Conservation (phyloP, 1,139 yeast genomes). For the Yamadazyma pseudoaaseri region DNA sequence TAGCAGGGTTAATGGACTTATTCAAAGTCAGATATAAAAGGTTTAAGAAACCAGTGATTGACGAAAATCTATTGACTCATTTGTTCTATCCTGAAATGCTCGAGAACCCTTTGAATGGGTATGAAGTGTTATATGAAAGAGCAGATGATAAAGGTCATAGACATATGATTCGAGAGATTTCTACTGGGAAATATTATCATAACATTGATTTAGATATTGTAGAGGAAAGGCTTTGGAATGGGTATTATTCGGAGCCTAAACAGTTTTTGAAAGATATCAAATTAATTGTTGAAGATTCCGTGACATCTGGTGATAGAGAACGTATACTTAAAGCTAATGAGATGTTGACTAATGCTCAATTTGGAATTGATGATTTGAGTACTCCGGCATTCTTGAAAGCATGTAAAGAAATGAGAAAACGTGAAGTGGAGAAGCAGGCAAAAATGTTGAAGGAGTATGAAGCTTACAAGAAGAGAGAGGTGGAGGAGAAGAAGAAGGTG, state of each 20-base stretch:
- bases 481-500: constrained; percentile 18
- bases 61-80: constrained; percentile 69
- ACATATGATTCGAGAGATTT: constrained; percentile 75
- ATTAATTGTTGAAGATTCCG: constrained; percentile 78
- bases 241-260: constrained; percentile 88
- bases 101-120: constrained; percentile 36
- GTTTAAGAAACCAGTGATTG: constrained; percentile 87
- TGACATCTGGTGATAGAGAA: constrained; percentile 77
- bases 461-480: constrained; percentile 7
- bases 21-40: constrained; percentile 84
- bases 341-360: constrained; percentile 95
- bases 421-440: constrained; percentile 62
- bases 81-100: constrained; percentile 63
- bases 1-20: constrained; percentile 86
- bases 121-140: constrained; percentile 52
- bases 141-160: constrained; percentile 48
- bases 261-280: constrained; percentile 85
- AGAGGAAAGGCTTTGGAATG: constrained; percentile 96
- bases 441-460: constrained; percentile 42
- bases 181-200: constrained; percentile 69
- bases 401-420: constrained; percentile 68
- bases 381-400: constrained; percentile 70
- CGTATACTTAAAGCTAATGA: constrained; percentile 86
- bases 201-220: constrained; percentile 94
- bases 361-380: constrained; percentile 88